phyloP scores from a whole-genome alignment of 1,284 basidiomycete species.

The Neolentinus lepideus region DNA sequence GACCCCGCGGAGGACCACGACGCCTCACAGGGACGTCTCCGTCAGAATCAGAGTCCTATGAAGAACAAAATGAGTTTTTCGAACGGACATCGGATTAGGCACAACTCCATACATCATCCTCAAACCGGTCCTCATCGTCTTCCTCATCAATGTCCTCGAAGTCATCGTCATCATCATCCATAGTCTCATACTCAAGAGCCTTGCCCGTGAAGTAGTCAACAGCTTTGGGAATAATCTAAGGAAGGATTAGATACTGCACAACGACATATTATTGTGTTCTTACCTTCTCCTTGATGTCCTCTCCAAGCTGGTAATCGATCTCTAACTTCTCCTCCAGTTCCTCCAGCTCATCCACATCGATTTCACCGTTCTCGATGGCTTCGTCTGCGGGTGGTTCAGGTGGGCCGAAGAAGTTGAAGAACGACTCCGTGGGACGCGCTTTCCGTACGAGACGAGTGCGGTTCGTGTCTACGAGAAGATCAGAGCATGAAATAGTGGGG shows the following conservation, averaged over 20 bases:
- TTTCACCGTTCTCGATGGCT: conserved; percentile 64
- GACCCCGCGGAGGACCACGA: conserved; percentile 49
- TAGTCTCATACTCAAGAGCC: conserved; percentile 83
- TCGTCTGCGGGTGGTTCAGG: conserved; percentile 73
- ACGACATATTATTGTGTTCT: conserved; percentile 7
- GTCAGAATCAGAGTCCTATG: conserved; percentile 55
- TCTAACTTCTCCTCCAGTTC: conserved; percentile 92
- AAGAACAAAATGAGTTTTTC: neutral
- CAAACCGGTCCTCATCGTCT: conserved; percentile 41
- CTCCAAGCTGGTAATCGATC: conserved; percentile 97
- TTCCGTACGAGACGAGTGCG: conserved; percentile 89
- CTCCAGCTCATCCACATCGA: conserved; percentile 82
- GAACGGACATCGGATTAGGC: conserved; percentile 6
- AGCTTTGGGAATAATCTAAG: conserved; percentile 87
- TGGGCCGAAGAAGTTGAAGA: conserved; percentile 97
- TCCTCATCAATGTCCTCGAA: conserved; percentile 52
- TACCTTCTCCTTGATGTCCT: conserved; percentile 96
- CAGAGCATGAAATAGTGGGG: conserved; percentile 3
- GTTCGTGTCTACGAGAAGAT: conserved; percentile 65
- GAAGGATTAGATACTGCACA: neutral
- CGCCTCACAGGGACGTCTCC: conserved; percentile 52
- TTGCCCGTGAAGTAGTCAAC: conserved; percentile 97
- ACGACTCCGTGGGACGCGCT: conserved; percentile 82
- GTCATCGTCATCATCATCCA: conserved; percentile 67
- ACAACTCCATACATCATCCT: conserved; percentile 37